Conservation (phyloP, 2,329 filamentous ascomycete species). For the Colletotrichum australisinense region DNA sequence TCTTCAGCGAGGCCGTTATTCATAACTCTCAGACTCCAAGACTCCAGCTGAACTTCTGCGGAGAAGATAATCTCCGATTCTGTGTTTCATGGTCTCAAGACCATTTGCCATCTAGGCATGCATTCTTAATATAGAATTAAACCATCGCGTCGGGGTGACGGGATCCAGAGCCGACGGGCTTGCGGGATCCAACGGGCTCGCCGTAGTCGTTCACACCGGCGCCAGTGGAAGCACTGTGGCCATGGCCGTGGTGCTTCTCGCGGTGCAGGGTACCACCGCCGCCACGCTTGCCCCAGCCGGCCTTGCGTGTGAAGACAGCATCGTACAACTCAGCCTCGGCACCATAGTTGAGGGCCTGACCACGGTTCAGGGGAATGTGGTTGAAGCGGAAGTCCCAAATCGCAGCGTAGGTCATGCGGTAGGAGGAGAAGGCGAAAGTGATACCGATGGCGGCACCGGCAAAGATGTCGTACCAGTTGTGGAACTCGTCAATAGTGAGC, state of each 20-base stretch:
- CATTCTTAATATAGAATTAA: background rate
- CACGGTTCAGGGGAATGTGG: slow-evolving; percentile 73
- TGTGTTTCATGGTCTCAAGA: background rate
- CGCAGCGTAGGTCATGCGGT: slow-evolving; percentile 75
- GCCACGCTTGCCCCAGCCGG: slow-evolving; percentile 64
- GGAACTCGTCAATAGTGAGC: slow-evolving; percentile 78
- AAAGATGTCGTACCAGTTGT: slow-evolving; percentile 81
- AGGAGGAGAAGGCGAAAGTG: slow-evolving; percentile 72
- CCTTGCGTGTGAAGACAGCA: slow-evolving; percentile 68
- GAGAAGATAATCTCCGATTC: background rate
- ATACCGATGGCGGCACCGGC: slow-evolving; percentile 75
- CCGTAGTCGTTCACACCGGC: background rate
- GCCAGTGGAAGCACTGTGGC: background rate
- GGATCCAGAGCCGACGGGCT: slow-evolving; percentile 27
- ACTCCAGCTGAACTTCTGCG: background rate
- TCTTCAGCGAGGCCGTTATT: slow-evolving; percentile 1
- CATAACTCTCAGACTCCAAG: slow-evolving; percentile 3
- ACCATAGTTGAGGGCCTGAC: slow-evolving; percentile 64
- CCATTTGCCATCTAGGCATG: background rate
- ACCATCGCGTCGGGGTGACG: slow-evolving; percentile 26
- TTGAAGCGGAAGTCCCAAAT: slow-evolving; percentile 76
- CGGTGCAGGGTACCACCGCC: slow-evolving; percentile 38
- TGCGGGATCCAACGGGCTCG: slow-evolving; percentile 10
- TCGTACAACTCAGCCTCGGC: slow-evolving; percentile 60
- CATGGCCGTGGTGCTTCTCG: slow-evolving; percentile 35